Evolutionary conservation across 148 eudicot species (phyloP).

Genomic region (Rheum nobile): DNA sequence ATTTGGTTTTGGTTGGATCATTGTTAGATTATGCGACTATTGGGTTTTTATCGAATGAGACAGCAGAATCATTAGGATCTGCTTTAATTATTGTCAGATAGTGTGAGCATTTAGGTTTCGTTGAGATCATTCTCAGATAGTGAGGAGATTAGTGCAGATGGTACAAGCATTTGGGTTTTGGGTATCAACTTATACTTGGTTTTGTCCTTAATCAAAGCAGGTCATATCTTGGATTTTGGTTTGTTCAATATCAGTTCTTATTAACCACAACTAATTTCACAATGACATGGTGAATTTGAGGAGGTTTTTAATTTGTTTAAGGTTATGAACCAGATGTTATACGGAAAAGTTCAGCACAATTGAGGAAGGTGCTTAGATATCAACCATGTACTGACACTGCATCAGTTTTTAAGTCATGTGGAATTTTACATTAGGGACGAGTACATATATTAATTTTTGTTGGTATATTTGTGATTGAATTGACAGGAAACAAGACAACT

Average conservation of each 20-base stretch:
- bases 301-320: neutral
- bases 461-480: neutral
- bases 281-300: neutral
- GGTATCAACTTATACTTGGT: too few species aligned
- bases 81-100: neutral
- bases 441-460: neutral
- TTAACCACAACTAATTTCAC: neutral
- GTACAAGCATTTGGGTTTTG: neutral
- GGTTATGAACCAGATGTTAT: neutral
- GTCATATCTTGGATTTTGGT: neutral
- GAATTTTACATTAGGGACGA: neutral
- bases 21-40: neutral
- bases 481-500: conserved; percentile 47
- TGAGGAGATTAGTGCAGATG: neutral
- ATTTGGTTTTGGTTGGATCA: neutral
- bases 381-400: neutral
- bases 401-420: neutral
- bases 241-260: neutral
- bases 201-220: neutral
- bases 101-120: neutral
- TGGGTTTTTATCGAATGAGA: neutral
- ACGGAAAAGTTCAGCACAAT: neutral
- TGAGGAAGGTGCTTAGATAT: neutral
- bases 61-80: neutral
- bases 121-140: conserved; percentile 1